These are phyloP conservation scores for Luffa acutangula DNA, from an alignment of 306 rosid species.

Conservation along the genomic window DNA sequence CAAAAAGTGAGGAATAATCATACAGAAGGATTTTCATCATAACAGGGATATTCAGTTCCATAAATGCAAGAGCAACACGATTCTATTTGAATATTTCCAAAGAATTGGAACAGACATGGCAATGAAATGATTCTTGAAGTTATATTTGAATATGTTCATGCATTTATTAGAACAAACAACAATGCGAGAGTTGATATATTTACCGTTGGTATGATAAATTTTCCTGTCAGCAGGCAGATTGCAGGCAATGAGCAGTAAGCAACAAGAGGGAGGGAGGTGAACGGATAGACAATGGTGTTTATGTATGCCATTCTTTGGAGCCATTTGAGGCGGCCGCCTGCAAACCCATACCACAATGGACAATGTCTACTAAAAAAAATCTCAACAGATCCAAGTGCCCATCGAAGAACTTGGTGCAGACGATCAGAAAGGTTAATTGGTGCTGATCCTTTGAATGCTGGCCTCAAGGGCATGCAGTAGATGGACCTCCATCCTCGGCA, in stretches of 20 bases:
- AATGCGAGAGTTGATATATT: slow-evolving; percentile 1
- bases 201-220: slow-evolving; percentile 94
- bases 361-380: slow-evolving; percentile 98
- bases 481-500: slow-evolving; percentile 99
- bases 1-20: background rate
- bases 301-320: slow-evolving; percentile 88
- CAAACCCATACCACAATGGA: slow-evolving; percentile 95
- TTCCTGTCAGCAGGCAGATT: slow-evolving; percentile 90
- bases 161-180: background rate
- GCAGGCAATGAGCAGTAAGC: slow-evolving; percentile 91
- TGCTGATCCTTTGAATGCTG: slow-evolving; percentile 98
- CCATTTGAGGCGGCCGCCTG: slow-evolving; percentile 87
- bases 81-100: background rate
- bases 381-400: slow-evolving; percentile 99
- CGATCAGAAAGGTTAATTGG: slow-evolving; percentile 93
- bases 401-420: slow-evolving; percentile 94
- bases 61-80: background rate
- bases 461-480: slow-evolving; percentile 96
- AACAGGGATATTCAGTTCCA: background rate
- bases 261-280: slow-evolving; percentile 86
- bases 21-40: background rate
- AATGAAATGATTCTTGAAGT: background rate
- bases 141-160: no score
- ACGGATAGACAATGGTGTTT: slow-evolving; percentile 96
- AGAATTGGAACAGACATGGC: background rate